phyloP scores from a whole-genome alignment of 345 rosid genomes.

The Melaleuca alternifolia region DNA sequence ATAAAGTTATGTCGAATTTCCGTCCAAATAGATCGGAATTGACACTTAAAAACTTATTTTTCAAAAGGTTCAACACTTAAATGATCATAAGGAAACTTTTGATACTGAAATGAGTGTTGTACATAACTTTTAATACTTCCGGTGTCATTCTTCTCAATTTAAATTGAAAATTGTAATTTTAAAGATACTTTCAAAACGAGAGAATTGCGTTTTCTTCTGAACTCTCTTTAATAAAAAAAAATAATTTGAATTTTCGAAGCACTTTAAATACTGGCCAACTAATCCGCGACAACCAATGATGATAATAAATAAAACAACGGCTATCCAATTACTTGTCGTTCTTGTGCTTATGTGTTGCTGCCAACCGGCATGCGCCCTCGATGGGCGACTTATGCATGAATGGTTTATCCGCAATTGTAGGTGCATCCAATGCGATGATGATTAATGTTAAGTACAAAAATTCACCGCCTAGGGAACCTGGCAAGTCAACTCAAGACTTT shows the following conservation, averaged over 20 bases:
- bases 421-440: not conserved
- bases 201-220: not conserved
- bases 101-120: no score
- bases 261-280: not conserved
- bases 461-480: conserved; percentile 1
- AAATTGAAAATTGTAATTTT: not conserved
- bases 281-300: not conserved
- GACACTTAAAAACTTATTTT: no score
- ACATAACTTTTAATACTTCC: no score
- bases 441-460: not conserved
- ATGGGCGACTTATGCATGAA: not conserved
- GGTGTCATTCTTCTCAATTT: no score
- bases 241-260: not conserved
- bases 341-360: not conserved
- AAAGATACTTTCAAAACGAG: not conserved
- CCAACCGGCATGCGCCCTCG: not conserved
- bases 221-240: not conserved
- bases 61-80: no score
- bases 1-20: no score
- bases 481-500: not conserved
- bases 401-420: not conserved
- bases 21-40: no score
- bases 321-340: not conserved
- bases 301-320: not conserved
- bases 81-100: no score